Evolutionary conservation across 116 monocot species (phyloP).

Genomic region (Papilionanthe hybrid): DNA sequence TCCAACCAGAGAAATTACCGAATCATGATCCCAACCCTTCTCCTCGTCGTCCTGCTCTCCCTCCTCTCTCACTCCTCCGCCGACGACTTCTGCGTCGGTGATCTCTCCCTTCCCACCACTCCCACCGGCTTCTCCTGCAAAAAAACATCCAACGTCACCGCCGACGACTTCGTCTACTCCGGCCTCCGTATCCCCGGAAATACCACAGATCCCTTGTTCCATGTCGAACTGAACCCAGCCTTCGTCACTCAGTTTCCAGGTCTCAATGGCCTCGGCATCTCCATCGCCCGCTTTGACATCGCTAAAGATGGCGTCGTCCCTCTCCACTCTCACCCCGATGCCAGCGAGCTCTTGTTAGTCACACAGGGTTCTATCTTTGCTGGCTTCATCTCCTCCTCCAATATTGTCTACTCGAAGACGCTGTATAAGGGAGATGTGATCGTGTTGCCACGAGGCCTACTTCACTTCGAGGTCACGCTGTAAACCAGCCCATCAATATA

Average conservation of each 20-base stretch:
- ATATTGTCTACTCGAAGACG: constrained; percentile 11
- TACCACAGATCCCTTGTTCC: constrained; percentile 9
- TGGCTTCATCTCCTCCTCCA: constrained; percentile 33
- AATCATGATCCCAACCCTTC: neutral
- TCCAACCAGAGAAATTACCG: neutral
- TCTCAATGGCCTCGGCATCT: constrained; percentile 45
- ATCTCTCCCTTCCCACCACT: constrained; percentile 5
- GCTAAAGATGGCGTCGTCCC: constrained; percentile 21
- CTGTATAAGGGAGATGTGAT: constrained; percentile 26
- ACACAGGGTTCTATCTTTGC: constrained; percentile 21
- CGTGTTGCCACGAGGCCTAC: constrained; percentile 32
- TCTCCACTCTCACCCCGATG: constrained; percentile 42
- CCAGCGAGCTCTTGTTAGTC: constrained; percentile 33
- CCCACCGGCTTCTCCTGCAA: constrained; percentile 31
- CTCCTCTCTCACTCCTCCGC: constrained; percentile 16
- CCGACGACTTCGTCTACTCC: constrained; percentile 30
- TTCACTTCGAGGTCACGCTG: constrained; percentile 34
- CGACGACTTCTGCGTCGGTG: constrained; percentile 41
- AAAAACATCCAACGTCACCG: constrained; percentile 14
- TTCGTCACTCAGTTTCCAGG: constrained; percentile 34
- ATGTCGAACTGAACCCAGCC: constrained; percentile 22
- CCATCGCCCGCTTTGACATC: constrained; percentile 27
- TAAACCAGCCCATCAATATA: no score
- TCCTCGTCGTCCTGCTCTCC: constrained; percentile 15
- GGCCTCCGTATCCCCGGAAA: constrained; percentile 23